These are phyloP conservation scores for Paecilomyces variotii DNA, from an alignment of 2,329 filamentous ascomycete species.

Conservation along the genomic window DNA sequence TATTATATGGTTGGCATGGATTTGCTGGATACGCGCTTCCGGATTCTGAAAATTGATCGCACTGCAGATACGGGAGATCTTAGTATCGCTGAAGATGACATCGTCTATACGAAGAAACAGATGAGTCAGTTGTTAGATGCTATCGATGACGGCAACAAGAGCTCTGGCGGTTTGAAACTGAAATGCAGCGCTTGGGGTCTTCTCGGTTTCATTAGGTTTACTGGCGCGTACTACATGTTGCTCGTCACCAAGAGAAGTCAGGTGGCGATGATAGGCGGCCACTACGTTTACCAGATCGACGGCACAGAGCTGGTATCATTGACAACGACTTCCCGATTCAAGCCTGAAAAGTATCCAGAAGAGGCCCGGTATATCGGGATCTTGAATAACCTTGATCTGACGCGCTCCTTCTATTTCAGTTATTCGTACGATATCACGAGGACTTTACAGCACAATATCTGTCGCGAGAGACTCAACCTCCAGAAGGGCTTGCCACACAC, in stretches of 20 bases:
- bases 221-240: conserved; percentile 93
- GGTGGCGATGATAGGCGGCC: conserved; percentile 90
- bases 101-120: conserved; percentile 83
- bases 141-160: conserved; percentile 90
- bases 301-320: conserved; percentile 86
- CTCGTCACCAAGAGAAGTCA: conserved; percentile 93
- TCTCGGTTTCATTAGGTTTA: conserved; percentile 92
- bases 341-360: conserved; percentile 76
- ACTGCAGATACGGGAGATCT: conserved; percentile 72
- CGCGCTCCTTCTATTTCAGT: conserved; percentile 93
- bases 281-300: conserved; percentile 93
- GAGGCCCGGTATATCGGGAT: conserved; percentile 85
- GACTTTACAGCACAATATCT: conserved; percentile 87
- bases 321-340: conserved; percentile 64
- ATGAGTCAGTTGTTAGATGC: conserved; percentile 90
- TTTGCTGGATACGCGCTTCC: conserved; percentile 77
- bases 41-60: conserved; percentile 90
- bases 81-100: conserved; percentile 86
- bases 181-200: conserved; percentile 90
- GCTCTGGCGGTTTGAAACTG: conserved; percentile 79
- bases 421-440: conserved; percentile 95
- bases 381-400: conserved; percentile 82
- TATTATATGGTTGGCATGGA: conserved; percentile 95
- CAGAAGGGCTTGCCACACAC: conserved; percentile 55
- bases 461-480: conserved; percentile 65